Evolutionary conservation across 78 protist genomes (phyloP).

Genomic region (Dictyostelium discoideum): DNA sequence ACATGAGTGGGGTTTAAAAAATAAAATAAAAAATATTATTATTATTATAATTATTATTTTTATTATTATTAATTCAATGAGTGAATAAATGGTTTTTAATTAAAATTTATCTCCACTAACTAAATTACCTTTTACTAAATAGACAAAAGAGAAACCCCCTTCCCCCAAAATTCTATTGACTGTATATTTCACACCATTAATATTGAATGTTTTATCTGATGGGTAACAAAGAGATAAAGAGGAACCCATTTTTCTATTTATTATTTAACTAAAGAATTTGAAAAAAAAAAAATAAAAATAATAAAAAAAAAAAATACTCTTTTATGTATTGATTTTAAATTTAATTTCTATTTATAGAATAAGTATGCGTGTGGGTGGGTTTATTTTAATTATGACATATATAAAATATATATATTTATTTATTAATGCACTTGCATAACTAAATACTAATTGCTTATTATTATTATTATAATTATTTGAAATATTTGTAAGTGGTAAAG

Average conservation of each 20-base stretch:
- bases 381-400: background rate
- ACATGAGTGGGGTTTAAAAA: background rate
- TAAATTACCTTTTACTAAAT: slow-evolving; percentile 46
- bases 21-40: background rate
- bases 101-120: background rate
- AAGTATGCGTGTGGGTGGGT: background rate
- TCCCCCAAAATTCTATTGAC: slow-evolving; percentile 30
- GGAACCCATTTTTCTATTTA: slow-evolving; percentile 42
- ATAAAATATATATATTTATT: too few relatives aligned
- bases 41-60: background rate
- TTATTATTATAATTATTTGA: background rate
- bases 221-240: slow-evolving; percentile 46
- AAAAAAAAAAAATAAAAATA: too few relatives aligned
- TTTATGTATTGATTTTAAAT: background rate
- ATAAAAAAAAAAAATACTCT: background rate
- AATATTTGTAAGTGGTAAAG: too few relatives aligned
- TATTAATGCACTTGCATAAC: background rate
- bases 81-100: background rate
- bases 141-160: slow-evolving; percentile 80
- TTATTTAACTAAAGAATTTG: background rate
- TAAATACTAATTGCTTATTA: background rate
- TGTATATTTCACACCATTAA: slow-evolving; percentile 24
- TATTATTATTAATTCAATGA: background rate
- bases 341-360: background rate
- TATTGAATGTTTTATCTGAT: slow-evolving; percentile 23